phyloP scores from a whole-genome alignment of 169 alveolate genomes.

The Besnoitia besnoiti region DNA sequence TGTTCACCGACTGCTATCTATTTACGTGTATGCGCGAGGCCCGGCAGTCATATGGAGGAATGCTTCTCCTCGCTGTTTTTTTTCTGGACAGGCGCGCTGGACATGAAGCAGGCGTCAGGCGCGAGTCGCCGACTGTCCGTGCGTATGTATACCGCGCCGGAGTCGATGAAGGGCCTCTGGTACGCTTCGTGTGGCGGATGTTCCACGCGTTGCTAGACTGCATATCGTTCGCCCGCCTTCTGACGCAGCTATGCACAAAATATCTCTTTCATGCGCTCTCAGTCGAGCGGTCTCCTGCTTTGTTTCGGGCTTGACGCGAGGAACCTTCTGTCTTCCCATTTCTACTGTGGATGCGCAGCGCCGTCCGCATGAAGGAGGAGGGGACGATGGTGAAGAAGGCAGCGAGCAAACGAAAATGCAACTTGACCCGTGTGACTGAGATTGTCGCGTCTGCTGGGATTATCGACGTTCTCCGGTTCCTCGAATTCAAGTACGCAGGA shows the following conservation, averaged over 20 bases:
- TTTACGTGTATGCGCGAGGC: too few relatives aligned
- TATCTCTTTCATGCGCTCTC: neutral
- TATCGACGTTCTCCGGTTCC: neutral
- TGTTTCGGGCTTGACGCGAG: too few relatives aligned
- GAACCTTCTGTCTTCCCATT: too few relatives aligned
- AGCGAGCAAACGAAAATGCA: neutral
- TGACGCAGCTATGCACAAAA: too few relatives aligned
- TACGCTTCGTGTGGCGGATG: too few relatives aligned
- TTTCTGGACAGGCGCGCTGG: neutral
- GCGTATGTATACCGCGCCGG: constrained; percentile 5
- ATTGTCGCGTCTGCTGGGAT: neutral
- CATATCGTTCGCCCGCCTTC: neutral
- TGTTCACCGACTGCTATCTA: too few relatives aligned
- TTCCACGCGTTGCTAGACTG: neutral
- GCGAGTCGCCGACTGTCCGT: neutral
- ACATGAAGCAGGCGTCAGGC: neutral
- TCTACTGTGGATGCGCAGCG: too few relatives aligned
- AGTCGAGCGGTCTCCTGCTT: neutral
- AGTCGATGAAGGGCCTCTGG: neutral
- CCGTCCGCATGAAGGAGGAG: neutral
- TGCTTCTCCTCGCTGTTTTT: neutral
- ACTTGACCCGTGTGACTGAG: neutral
- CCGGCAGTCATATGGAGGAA: too few relatives aligned
- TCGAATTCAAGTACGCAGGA: constrained; percentile 2
- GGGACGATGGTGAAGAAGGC: constrained; percentile 19